phyloP scores from a whole-genome alignment of 371 early-diverging fungal genomes.

The Lichtheimia corymbifera region DNA sequence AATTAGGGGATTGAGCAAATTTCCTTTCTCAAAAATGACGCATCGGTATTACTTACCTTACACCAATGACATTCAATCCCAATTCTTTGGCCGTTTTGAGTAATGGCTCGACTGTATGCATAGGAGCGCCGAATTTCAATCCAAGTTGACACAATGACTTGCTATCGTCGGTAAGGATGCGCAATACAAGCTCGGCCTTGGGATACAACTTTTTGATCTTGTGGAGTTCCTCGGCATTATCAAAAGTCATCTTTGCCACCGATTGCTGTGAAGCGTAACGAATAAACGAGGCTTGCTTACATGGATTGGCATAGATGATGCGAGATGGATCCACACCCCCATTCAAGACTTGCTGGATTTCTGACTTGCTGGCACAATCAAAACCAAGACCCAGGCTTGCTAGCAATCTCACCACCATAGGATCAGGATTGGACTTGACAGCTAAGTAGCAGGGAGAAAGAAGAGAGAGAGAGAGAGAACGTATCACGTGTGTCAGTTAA shows the following conservation, averaged over 20 bases:
- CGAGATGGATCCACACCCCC: slow-evolving; percentile 76
- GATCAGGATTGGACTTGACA: slow-evolving; percentile 96
- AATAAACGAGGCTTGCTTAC: slow-evolving; percentile 95
- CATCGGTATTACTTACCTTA: slow-evolving; percentile 44
- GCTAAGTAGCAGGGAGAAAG: slow-evolving; percentile 47
- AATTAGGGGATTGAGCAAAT: background rate
- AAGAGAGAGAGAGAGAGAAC: too few species aligned
- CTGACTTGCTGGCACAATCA: slow-evolving; percentile 90
- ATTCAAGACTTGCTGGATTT: slow-evolving; percentile 83
- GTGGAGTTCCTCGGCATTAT: slow-evolving; percentile 94
- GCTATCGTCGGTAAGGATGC: slow-evolving; percentile 95
- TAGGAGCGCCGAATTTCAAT: slow-evolving; percentile 94
- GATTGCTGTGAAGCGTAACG: slow-evolving; percentile 77
- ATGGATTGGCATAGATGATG: slow-evolving; percentile 98
- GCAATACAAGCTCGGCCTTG: slow-evolving; percentile 84
- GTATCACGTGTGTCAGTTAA: too few species aligned
- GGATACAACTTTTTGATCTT: slow-evolving; percentile 87
- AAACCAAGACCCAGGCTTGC: slow-evolving; percentile 89
- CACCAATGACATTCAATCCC: slow-evolving; percentile 86
- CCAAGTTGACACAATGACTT: slow-evolving; percentile 91
- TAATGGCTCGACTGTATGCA: slow-evolving; percentile 65
- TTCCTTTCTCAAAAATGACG: background rate
- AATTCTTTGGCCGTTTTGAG: slow-evolving; percentile 79
- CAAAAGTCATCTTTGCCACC: slow-evolving; percentile 95
- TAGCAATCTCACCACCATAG: slow-evolving; percentile 80